Conservation (phyloP, 164 flowering plant genomes). For the Taxillus chinensis region DNA sequence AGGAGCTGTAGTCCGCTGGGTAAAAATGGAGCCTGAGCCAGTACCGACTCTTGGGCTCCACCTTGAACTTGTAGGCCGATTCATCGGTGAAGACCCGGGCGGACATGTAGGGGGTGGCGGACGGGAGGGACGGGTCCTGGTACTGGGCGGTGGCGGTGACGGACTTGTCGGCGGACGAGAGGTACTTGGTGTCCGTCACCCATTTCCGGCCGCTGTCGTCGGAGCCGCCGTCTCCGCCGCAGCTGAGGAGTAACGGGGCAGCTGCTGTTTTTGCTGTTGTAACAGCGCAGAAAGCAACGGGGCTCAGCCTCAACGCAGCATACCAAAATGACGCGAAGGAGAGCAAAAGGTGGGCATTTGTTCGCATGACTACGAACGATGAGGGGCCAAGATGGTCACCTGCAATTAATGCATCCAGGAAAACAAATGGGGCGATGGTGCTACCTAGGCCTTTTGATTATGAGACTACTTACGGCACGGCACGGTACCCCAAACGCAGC, state of each 20-base stretch:
- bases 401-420: constrained; percentile 19
- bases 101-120: background rate
- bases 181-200: background rate
- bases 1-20: background rate
- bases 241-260: background rate
- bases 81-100: constrained; percentile 1
- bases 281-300: too few species aligned
- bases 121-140: background rate
- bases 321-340: background rate
- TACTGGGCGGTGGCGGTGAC: background rate
- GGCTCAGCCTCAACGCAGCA: too few species aligned
- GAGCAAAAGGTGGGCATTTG: constrained; percentile 4
- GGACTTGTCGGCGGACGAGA: background rate
- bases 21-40: constrained; percentile 1
- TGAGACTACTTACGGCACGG: too few species aligned
- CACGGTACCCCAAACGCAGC: too few species aligned
- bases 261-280: too few species aligned
- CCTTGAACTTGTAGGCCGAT: background rate
- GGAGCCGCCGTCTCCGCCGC: constrained; percentile 16
- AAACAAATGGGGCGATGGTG: background rate
- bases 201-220: constrained; percentile 4
- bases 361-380: constrained; percentile 10
- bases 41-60: background rate
- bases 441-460: too few species aligned
- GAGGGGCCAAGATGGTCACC: background rate